Evolutionary conservation across 225 moss, liverwort and hornwort species (phyloP).

Genomic region (Ulota crispa): DNA sequence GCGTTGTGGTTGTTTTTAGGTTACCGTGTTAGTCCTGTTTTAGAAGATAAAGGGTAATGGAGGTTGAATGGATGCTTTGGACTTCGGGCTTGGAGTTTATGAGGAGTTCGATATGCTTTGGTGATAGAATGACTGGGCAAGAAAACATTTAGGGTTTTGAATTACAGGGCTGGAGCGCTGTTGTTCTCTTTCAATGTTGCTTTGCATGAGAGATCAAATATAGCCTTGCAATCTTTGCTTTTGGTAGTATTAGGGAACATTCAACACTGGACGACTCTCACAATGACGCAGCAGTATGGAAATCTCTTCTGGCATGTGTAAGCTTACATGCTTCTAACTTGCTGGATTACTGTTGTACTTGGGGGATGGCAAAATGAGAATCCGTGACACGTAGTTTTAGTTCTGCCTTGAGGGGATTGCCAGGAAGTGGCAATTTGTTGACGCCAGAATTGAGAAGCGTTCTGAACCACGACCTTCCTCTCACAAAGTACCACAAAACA

Average conservation of each 20-base stretch:
- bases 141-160: background rate
- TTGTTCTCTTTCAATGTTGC: background rate
- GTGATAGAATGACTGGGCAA: background rate
- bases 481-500: background rate
- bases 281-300: slow-evolving; percentile 56
- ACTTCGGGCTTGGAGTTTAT: background rate
- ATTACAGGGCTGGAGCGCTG: background rate
- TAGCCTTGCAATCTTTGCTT: slow-evolving; percentile 59
- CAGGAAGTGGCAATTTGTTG: background rate
- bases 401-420: background rate
- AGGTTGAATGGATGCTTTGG: background rate
- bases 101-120: background rate
- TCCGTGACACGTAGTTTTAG: background rate
- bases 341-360: background rate
- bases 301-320: slow-evolving; percentile 59
- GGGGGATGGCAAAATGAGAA: background rate
- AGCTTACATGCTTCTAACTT: slow-evolving; percentile 20
- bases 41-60: background rate
- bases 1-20: background rate
- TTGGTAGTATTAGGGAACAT: slow-evolving; percentile 53
- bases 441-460: too few relatives aligned
- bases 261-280: slow-evolving; percentile 59
- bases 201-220: slow-evolving; percentile 58
- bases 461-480: background rate
- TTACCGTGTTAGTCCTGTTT: background rate